Evolutionary conservation across 148 eudicot genomes (phyloP).

Genomic region (Fallopia convolvulus): DNA sequence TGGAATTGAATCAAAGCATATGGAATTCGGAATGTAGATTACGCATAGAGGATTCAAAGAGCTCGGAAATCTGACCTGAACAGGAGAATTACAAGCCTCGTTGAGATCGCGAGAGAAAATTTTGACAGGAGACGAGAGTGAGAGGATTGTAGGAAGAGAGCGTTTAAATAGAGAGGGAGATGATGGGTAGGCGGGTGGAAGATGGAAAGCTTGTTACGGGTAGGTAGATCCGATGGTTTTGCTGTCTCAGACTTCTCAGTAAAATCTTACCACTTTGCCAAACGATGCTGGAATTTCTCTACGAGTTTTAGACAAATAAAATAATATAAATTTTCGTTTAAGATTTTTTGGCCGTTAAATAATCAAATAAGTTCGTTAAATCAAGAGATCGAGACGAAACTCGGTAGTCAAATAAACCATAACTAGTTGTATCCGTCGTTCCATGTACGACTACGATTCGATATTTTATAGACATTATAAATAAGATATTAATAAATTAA

Average conservation of each 20-base stretch:
- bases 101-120: not conserved
- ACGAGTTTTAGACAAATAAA: no score
- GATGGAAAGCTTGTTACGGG: not conserved
- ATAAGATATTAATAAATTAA: no score
- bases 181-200: not conserved
- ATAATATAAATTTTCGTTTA: no score
- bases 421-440: no score
- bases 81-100: not conserved
- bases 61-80: not conserved
- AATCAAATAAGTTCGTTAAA: no score
- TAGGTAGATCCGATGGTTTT: not conserved
- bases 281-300: no score
- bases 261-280: not conserved
- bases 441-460: no score
- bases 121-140: not conserved
- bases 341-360: no score
- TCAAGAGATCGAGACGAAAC: no score
- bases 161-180: not conserved
- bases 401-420: no score
- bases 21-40: not conserved
- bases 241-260: not conserved
- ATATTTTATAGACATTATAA: no score
- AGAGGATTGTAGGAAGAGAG: not conserved
- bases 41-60: not conserved
- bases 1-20: no score